Conservation (phyloP, 1,284 basidiomycete genomes). For the Naganishia sp. region DNA sequence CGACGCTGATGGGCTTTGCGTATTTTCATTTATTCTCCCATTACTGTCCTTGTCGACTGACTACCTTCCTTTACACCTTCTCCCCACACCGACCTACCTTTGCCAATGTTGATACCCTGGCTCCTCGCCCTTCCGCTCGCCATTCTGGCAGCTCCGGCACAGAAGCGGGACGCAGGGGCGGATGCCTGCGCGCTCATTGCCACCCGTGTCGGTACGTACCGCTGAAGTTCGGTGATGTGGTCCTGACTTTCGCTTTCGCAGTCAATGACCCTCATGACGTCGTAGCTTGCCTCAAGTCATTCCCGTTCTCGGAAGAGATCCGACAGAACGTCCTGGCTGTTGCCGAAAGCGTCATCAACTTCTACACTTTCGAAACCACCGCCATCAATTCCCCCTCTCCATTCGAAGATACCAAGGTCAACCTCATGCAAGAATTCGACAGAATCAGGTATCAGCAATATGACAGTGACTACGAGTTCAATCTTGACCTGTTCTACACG, state of each 20-base stretch:
- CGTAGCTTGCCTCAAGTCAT: conserved; percentile 62
- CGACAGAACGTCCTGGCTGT: conserved; percentile 59
- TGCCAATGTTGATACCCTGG: not conserved
- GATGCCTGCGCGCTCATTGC: conserved; percentile 7
- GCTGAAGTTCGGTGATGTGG: not conserved
- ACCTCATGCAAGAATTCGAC: conserved; percentile 60
- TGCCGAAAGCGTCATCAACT: conserved; percentile 59
- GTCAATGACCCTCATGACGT: conserved; percentile 57
- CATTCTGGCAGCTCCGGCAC: not conserved
- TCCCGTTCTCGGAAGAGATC: conserved; percentile 66
- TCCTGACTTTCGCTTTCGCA: not conserved
- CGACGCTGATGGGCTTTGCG: no score
- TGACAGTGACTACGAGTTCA: conserved; percentile 67
- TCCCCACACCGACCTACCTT: no score
- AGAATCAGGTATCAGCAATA: conserved; percentile 59
- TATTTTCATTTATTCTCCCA: no score
- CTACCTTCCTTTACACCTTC: no score
- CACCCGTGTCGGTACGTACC: not conserved
- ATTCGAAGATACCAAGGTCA: conserved; percentile 62
- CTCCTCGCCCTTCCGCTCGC: not conserved
- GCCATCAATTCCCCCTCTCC: conserved; percentile 63
- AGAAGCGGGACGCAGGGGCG: not conserved
- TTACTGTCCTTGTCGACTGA: no score
- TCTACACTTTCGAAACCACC: conserved; percentile 66
- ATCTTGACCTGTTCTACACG: conserved; percentile 61